A percentile compares a stretch with the other conserved stretches of the same genome.
Evolutionary conservation across 305 asterid genomes (phyloP).

Genomic region (Striga hermonthica): DNA sequence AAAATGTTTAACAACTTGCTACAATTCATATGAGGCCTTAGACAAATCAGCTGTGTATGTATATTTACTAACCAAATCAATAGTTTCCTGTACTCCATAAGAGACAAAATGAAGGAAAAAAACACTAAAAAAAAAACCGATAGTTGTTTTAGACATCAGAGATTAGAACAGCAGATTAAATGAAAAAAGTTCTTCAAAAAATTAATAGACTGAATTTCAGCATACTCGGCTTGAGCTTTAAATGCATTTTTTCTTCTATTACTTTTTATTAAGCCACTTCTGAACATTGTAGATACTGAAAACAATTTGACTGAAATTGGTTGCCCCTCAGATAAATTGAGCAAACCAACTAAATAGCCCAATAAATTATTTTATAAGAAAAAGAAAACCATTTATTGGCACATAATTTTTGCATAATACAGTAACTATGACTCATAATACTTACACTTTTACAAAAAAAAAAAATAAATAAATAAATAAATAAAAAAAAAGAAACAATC

Average conservation of each 20-base stretch:
- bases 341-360: no score
- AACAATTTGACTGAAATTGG: constrained; percentile 9
- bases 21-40: no score
- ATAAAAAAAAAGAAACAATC: neutral
- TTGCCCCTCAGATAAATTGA: constrained; percentile 7
- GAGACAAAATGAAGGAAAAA: neutral
- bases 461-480: no score
- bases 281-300: constrained; percentile 17
- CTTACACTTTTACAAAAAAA: constrained; percentile 10
- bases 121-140: neutral
- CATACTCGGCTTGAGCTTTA: no score
- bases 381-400: no score
- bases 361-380: no score
- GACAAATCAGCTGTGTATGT: no score
- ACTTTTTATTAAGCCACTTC: no score
- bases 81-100: neutral
- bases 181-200: no score
- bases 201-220: no score
- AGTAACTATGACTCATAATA: neutral
- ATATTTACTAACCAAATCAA: neutral
- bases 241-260: no score
- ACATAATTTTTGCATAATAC: neutral
- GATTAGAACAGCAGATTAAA: neutral
- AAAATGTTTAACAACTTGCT: no score
- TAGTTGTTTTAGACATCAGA: neutral